These are phyloP conservation scores for Cubamyces sp. DNA, from an alignment of 768 basidiomycete genomes.

Conservation along the genomic window DNA sequence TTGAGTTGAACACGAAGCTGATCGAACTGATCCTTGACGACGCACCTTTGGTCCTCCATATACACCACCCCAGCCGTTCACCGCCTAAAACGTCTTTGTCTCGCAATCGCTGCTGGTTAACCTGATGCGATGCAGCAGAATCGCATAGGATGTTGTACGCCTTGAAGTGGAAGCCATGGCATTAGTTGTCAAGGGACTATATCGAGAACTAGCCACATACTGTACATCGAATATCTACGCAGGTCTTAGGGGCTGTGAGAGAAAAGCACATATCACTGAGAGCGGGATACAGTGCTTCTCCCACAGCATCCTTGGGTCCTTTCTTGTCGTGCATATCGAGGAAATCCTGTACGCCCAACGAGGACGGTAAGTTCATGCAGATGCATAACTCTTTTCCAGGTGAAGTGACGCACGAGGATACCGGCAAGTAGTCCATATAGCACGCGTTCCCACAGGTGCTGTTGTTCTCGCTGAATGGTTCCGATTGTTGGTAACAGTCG, in stretches of 20 bases:
- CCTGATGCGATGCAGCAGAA: conserved; percentile 42
- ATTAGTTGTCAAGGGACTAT: not conserved
- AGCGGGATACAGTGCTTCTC: conserved; percentile 35
- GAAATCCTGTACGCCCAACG: conserved; percentile 23
- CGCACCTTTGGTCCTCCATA: conserved; percentile 53
- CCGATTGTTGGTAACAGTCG: conserved; percentile 38
- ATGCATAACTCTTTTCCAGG: not conserved
- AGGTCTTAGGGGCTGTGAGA: conserved; percentile 29
- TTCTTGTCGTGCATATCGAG: conserved; percentile 36
- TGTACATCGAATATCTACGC: conserved; percentile 35
- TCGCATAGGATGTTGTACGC: conserved; percentile 58
- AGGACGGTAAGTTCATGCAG: not conserved
- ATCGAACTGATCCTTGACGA: not conserved
- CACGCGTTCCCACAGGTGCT: conserved; percentile 48
- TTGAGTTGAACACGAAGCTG: not conserved
- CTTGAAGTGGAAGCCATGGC: conserved; percentile 37
- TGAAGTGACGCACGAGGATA: conserved; percentile 40
- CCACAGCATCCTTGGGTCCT: conserved; percentile 32
- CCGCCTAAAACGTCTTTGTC: conserved; percentile 48
- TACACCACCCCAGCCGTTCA: conserved; percentile 46
- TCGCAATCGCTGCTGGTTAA: conserved; percentile 52
- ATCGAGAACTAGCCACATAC: conserved; percentile 15
- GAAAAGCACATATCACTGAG: conserved; percentile 46
- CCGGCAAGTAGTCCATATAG: conserved; percentile 56
- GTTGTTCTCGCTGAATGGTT: conserved; percentile 28